Percentiles rank a stretch among this genome's conserved stretches.
These are phyloP conservation scores for Fusarium vanettenii DNA, from an alignment of 2,329 filamentous ascomycete genomes.

Conservation along the genomic window DNA sequence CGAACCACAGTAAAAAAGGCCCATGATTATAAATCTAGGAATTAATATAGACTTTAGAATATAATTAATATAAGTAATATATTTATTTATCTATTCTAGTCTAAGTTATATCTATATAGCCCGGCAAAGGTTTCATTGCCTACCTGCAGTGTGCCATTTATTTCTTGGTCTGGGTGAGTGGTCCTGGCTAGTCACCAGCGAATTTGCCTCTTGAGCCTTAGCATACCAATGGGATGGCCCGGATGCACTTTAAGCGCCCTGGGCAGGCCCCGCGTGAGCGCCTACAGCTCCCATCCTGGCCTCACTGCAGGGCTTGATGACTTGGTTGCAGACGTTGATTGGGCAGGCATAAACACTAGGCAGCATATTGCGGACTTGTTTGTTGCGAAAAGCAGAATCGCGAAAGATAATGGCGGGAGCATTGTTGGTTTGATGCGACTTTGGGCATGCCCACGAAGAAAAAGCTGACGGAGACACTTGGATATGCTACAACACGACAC, in stretches of 20 bases:
- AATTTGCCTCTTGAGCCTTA: constrained; percentile 16
- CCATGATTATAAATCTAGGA: too few relatives aligned
- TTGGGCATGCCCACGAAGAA: not conserved
- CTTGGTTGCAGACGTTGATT: constrained; percentile 23
- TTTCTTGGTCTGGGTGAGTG: too few relatives aligned
- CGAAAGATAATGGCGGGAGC: not conserved
- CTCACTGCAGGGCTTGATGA: constrained; percentile 11
- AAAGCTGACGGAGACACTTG: not conserved
- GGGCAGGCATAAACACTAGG: not conserved
- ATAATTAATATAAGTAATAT: too few relatives aligned
- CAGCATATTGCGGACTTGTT: constrained; percentile 1
- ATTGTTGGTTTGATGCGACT: not conserved
- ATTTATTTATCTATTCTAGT: too few relatives aligned
- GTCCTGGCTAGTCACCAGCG: constrained; percentile 6
- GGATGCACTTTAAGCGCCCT: constrained; percentile 24
- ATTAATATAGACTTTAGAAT: too few relatives aligned
- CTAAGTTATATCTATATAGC: too few relatives aligned
- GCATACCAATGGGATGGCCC: constrained; percentile 23
- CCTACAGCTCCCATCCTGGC: constrained; percentile 22
- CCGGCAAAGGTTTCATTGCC: too few relatives aligned
- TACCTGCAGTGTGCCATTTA: too few relatives aligned
- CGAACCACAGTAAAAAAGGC: too few relatives aligned
- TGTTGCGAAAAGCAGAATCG: not conserved
- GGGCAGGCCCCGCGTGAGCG: constrained; percentile 28
- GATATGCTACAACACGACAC: not conserved